Conservation (phyloP, 225 moss, liverwort and hornwort species). For the Neckera pumila region DNA sequence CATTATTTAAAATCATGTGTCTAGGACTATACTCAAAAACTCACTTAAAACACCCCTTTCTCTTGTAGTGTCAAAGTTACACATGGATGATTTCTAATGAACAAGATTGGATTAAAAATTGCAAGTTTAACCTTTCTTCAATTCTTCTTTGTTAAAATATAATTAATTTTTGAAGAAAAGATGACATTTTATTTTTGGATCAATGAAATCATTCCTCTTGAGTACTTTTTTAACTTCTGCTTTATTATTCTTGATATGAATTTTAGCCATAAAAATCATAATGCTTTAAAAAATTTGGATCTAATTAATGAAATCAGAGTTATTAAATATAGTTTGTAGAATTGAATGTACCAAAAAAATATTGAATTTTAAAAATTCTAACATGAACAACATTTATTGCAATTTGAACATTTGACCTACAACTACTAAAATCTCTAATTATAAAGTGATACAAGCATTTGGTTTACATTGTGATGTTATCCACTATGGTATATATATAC, state of each 20-base stretch:
- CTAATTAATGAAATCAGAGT: neutral
- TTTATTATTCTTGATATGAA: neutral
- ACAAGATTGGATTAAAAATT: neutral
- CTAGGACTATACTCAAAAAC: no score
- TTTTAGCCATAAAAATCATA: neutral
- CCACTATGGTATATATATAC: no score
- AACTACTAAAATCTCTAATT: neutral
- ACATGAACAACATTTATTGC: neutral
- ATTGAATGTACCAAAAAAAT: neutral
- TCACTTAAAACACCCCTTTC: no score
- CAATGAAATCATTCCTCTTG: neutral
- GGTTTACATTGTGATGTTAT: neutral
- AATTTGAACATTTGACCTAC: neutral
- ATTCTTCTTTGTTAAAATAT: no score
- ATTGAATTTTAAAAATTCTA: neutral
- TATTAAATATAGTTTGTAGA: accelerated
- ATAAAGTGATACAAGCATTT: neutral
- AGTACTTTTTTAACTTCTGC: neutral
- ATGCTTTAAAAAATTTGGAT: neutral
- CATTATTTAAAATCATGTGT: no score
- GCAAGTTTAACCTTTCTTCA: neutral
- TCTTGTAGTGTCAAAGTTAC: no score
- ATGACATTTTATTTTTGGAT: neutral
- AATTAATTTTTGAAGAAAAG: neutral
- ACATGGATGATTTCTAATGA: neutral